Conservation (phyloP, 352 stramenopile genomes). For the Pythium biforme region DNA sequence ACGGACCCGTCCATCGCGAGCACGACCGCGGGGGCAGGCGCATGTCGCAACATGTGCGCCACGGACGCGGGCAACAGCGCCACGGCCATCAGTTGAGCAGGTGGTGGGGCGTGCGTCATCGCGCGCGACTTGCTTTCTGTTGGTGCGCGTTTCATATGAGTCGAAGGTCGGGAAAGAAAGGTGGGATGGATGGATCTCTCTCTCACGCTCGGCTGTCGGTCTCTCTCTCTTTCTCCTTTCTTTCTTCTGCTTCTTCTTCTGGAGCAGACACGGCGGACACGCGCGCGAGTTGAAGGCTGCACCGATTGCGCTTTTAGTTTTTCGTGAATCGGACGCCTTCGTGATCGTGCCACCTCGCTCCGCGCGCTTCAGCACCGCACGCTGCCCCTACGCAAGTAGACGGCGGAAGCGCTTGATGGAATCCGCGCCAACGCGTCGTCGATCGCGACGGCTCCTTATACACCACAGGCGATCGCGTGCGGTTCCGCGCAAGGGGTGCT, state of each 20-base stretch:
- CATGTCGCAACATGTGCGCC: conserved; percentile 48
- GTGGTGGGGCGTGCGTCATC: conserved; percentile 4
- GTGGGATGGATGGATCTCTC: no score
- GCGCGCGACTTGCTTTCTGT: conserved; percentile 1
- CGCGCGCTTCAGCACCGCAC: no score
- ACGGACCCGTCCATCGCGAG: conserved; percentile 41
- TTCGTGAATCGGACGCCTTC: not conserved
- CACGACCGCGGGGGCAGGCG: conserved; percentile 49
- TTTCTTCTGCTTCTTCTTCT: no score
- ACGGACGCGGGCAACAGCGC: conserved; percentile 27
- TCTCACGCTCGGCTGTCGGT: no score
- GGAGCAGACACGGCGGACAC: not conserved
- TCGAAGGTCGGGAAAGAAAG: not conserved
- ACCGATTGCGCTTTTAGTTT: no score
- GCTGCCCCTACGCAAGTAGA: no score
- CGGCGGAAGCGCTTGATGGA: no score
- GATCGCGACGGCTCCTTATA: no score
- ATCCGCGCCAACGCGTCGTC: no score
- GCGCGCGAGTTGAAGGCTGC: not conserved
- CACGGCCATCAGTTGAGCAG: not conserved
- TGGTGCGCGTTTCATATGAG: conserved; percentile 1
- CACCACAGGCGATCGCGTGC: no score
- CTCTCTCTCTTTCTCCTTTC: no score
- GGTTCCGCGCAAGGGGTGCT: not conserved
- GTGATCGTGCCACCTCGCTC: no score